Evolutionary conservation across 345 rosid genomes (phyloP).

Genomic region (Brassica juncea): DNA sequence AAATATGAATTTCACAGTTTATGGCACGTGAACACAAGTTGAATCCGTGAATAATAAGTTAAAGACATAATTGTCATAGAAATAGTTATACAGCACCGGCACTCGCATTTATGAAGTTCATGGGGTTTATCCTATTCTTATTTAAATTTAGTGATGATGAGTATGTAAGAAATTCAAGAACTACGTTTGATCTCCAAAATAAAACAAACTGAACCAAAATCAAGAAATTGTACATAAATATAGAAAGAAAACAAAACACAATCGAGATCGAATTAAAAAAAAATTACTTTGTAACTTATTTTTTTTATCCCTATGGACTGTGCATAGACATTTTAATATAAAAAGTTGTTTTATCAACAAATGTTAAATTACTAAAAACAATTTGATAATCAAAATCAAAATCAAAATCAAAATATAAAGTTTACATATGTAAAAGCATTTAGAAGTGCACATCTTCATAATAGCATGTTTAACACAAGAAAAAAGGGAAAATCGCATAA

Average conservation of each 20-base stretch:
- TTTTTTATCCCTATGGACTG: neutral
- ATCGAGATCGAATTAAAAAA: neutral
- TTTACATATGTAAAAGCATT: neutral
- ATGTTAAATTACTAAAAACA: neutral
- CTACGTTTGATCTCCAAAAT: neutral
- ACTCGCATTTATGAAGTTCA: constrained; percentile 7
- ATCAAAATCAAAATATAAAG: neutral
- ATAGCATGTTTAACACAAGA: neutral
- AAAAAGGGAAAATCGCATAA: too few species aligned
- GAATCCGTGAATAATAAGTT: constrained; percentile 7
- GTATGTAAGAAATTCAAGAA: neutral
- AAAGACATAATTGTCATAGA: neutral
- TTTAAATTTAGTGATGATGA: neutral
- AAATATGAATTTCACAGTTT: neutral
- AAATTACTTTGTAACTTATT: neutral
- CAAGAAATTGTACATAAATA: neutral
- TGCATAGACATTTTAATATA: neutral
- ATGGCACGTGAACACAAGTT: constrained; percentile 4
- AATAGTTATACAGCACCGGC: constrained; percentile 5
- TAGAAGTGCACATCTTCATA: neutral
- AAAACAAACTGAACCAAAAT: neutral
- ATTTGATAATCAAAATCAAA: neutral
- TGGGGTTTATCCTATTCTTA: neutral
- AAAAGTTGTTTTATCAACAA: neutral
- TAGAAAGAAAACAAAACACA: neutral